These are phyloP conservation scores for Opeltia flavorubescens DNA, from an alignment of 495 filamentous ascomycete species.

Conservation along the genomic window DNA sequence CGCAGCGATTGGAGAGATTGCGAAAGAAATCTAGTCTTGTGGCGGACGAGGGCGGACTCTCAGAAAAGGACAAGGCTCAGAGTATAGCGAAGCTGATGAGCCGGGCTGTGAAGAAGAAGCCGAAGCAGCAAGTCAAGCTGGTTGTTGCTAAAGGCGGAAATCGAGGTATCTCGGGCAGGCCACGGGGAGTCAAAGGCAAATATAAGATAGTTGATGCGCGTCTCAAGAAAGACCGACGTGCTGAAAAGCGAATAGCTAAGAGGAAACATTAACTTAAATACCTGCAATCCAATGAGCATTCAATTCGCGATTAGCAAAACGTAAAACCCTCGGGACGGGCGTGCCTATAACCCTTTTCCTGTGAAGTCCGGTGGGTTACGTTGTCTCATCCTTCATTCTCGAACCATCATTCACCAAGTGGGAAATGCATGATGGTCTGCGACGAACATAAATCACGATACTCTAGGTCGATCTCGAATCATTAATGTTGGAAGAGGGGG, in stretches of 20 bases:
- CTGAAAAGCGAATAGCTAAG: conserved; percentile 69
- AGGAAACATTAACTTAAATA: conserved; percentile 30
- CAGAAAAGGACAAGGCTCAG: conserved; percentile 85
- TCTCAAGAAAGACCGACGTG: conserved; percentile 96
- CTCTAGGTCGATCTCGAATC: too few relatives aligned
- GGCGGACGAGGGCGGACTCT: conserved; percentile 76
- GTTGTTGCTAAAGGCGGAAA: conserved; percentile 82
- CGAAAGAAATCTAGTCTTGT: conserved; percentile 86
- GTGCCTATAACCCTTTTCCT: too few relatives aligned
- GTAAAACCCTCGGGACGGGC: background rate
- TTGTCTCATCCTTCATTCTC: too few relatives aligned
- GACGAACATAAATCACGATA: too few relatives aligned
- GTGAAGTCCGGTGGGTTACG: too few relatives aligned
- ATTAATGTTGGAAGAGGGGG: too few relatives aligned
- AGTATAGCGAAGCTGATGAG: conserved; percentile 71
- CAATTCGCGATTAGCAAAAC: background rate
- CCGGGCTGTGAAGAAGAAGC: conserved; percentile 74
- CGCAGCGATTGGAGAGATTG: conserved; percentile 78
- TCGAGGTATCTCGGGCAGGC: conserved; percentile 63
- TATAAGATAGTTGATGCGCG: conserved; percentile 98
- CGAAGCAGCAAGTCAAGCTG: conserved; percentile 67
- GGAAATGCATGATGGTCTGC: too few relatives aligned
- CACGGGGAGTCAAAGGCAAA: conserved; percentile 81
- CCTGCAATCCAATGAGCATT: background rate
- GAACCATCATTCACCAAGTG: too few relatives aligned